Percentiles rank a stretch among this genome's conserved stretches.
phyloP scores from a whole-genome alignment of 2,329 filamentous ascomycete genomes.

The Orbilia javanica region DNA sequence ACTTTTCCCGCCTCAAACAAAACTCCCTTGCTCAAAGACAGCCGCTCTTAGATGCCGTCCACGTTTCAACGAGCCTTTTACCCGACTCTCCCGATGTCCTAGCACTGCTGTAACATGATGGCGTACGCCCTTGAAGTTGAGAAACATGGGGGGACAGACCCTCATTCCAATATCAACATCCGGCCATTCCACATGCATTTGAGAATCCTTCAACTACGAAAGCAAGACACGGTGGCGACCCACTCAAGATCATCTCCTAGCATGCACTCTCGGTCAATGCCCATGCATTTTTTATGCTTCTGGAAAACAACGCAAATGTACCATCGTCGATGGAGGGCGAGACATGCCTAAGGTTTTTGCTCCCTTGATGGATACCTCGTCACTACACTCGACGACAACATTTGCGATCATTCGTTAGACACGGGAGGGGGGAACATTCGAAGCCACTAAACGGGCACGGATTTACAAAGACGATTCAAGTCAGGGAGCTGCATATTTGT shows the following conservation, averaged over 20 bases:
- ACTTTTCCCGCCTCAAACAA: conserved; percentile 28
- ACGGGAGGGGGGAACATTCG: not conserved
- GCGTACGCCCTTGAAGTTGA: conserved; percentile 26
- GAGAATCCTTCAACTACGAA: conserved; percentile 9
- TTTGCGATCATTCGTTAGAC: conserved; percentile 23
- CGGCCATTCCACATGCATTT: conserved; percentile 40
- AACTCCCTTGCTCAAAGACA: not conserved
- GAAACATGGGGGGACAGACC: conserved; percentile 5
- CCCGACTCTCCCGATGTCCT: conserved; percentile 27
- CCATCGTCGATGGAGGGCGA: conserved; percentile 34
- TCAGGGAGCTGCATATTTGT: conserved; percentile 42
- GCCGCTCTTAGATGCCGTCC: conserved; percentile 17
- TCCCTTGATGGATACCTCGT: conserved; percentile 14
- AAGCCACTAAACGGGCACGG: conserved; percentile 38
- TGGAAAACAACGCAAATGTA: conserved; percentile 51
- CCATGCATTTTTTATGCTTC: conserved; percentile 26
- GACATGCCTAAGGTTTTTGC: conserved; percentile 21
- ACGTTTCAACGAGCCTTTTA: conserved; percentile 35
- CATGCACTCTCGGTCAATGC: conserved; percentile 28
- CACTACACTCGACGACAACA: not conserved
- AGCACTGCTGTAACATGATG: conserved; percentile 24
- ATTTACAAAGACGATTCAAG: conserved; percentile 15
- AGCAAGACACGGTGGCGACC: conserved; percentile 51
- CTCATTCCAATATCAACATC: conserved; percentile 36
- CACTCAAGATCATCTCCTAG: conserved; percentile 22